Percentiles rank a stretch among this genome's conserved stretches.
Evolutionary conservation across 129 eudicot genomes (phyloP).

Genomic region (Apium graveolens): DNA sequence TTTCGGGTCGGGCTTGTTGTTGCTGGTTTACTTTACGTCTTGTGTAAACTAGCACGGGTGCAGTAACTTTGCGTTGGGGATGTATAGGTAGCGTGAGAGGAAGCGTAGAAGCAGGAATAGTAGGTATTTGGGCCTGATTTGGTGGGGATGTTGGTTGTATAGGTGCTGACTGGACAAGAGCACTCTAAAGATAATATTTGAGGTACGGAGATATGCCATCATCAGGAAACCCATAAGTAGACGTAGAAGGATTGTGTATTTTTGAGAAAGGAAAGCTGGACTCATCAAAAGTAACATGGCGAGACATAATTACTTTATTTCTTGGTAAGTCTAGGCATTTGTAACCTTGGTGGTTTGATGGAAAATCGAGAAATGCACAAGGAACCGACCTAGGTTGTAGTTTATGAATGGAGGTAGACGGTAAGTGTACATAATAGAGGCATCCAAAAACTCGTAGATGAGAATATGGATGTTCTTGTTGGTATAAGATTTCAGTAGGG

Average conservation of each 20-base stretch:
- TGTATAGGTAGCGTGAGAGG: too few species aligned
- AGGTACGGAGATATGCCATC: neutral
- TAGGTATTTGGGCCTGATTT: too few species aligned
- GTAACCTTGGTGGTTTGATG: neutral
- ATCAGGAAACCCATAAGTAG: too few species aligned
- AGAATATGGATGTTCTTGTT: neutral
- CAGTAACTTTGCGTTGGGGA: too few species aligned
- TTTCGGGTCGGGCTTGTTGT: too few species aligned
- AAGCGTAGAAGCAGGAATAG: too few species aligned
- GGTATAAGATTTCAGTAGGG: neutral
- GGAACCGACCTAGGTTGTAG: neutral
- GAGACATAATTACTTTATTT: neutral
- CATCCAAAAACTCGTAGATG: neutral
- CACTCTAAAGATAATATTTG: too few species aligned
- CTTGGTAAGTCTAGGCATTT: neutral
- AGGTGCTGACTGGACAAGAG: neutral
- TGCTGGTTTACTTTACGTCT: too few species aligned
- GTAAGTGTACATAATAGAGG: too few species aligned
- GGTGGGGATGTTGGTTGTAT: too few species aligned
- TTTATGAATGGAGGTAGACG: neutral
- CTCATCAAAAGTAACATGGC: neutral
- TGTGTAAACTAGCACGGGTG: too few species aligned
- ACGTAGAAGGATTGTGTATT: neutral
- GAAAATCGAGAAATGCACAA: neutral
- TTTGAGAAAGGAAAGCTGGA: neutral